Evolutionary conservation across 352 stramenopile species (phyloP).

Genomic region (Globisporangium solare): DNA sequence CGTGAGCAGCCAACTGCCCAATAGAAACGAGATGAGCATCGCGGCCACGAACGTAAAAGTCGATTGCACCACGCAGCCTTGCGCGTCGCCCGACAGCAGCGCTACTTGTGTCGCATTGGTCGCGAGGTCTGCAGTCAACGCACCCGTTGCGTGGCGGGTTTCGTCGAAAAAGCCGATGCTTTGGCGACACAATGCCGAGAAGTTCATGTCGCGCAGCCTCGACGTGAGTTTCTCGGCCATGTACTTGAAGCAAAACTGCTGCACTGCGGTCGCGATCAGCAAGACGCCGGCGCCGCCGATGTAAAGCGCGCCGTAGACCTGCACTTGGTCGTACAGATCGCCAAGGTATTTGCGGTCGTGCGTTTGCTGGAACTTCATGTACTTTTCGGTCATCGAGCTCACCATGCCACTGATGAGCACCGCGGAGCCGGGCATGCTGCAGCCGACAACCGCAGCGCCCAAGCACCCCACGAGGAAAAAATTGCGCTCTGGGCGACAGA

Average conservation of each 20-base stretch:
- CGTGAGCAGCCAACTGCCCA: conserved; percentile 52
- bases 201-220: conserved; percentile 39
- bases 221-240: conserved; percentile 52
- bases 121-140: conserved; percentile 46
- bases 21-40: conserved; percentile 36
- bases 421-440: conserved; percentile 28
- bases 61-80: conserved; percentile 42
- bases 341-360: conserved; percentile 22
- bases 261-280: conserved; percentile 23
- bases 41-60: conserved; percentile 32
- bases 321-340: conserved; percentile 30
- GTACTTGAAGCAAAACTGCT: conserved; percentile 41
- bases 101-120: conserved; percentile 45
- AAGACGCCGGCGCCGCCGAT: conserved; percentile 25
- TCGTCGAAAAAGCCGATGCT: conserved; percentile 71
- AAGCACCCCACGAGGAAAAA: conserved; percentile 1
- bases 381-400: conserved; percentile 41
- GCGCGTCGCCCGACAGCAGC: conserved; percentile 29
- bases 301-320: conserved; percentile 27
- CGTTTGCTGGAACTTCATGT: conserved; percentile 24
- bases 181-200: conserved; percentile 38
- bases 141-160: conserved; percentile 37
- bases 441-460: conserved; percentile 19
- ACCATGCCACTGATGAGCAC: conserved; percentile 43
- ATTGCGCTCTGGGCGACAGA: conserved; percentile 3